Percentiles rank a stretch among this genome's conserved stretches.
These are phyloP conservation scores for Pascua sp. DNA, from an alignment of 1,284 basidiomycete species.

Conservation along the genomic window DNA sequence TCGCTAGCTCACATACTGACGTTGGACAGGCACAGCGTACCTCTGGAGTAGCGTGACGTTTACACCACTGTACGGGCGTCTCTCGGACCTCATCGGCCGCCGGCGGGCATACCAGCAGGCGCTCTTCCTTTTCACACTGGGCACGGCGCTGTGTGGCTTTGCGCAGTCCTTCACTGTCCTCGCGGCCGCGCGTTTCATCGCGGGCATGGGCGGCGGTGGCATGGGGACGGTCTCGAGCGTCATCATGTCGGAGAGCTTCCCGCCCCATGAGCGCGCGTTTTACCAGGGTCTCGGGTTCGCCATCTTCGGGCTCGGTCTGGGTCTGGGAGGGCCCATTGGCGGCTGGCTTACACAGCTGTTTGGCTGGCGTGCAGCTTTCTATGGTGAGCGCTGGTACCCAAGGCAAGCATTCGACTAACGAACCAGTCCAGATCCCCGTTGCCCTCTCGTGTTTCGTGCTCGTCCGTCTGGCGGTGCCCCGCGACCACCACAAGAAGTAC, in stretches of 20 bases:
- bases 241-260: conserved; percentile 44
- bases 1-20: too few relatives aligned
- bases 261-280: conserved; percentile 43
- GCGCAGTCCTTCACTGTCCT: conserved; percentile 18
- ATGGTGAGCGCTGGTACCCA: neutral
- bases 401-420: neutral
- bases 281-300: conserved; percentile 41
- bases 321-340: conserved; percentile 48
- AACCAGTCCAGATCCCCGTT: conserved; percentile 22
- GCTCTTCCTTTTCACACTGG: conserved; percentile 26
- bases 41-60: conserved; percentile 32
- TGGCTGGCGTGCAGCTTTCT: conserved; percentile 50
- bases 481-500: neutral
- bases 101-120: conserved; percentile 24
- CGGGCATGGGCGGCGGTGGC: conserved; percentile 35
- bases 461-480: conserved; percentile 9
- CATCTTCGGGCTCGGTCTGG: conserved; percentile 43
- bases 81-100: conserved; percentile 29
- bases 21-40: conserved; percentile 35
- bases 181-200: conserved; percentile 26
- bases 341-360: conserved; percentile 45
- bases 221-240: conserved; percentile 39
- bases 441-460: conserved; percentile 11
- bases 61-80: conserved; percentile 31
- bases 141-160: conserved; percentile 23